A percentile compares a stretch with the other conserved stretches of the same genome.
These are phyloP conservation scores for Raddia distichophylla DNA, from an alignment of 176 grass and related monocot genomes.

Conservation along the genomic window DNA sequence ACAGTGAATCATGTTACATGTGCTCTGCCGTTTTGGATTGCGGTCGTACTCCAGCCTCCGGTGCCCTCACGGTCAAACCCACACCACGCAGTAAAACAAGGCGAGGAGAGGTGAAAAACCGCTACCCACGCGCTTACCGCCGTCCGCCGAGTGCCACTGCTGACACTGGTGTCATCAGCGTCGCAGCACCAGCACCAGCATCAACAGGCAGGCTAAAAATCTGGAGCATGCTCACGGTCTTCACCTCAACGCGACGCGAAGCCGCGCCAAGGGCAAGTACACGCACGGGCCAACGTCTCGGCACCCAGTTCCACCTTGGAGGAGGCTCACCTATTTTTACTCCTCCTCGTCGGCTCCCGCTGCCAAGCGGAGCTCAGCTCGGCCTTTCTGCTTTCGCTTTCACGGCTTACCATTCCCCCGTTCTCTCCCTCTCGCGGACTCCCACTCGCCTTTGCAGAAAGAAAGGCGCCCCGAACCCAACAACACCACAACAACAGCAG, in stretches of 20 bases:
- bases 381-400: constrained; percentile 64
- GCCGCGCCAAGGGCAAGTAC: too few species aligned
- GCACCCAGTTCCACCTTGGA: constrained; percentile 37
- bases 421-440: background rate
- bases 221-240: background rate
- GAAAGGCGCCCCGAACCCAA: constrained; percentile 50
- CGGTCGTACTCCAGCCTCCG: too few species aligned
- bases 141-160: too few species aligned
- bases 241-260: background rate
- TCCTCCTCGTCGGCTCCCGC: background rate
- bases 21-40: too few species aligned
- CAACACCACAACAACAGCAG: background rate
- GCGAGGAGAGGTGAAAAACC: background rate
- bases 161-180: background rate
- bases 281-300: background rate
- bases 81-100: background rate
- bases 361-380: background rate
- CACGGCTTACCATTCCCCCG: constrained; percentile 44
- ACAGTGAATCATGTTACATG: too few species aligned
- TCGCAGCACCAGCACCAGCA: background rate
- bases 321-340: constrained; percentile 50
- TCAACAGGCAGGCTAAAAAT: constrained; percentile 9
- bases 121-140: too few species aligned
- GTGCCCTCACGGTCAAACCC: background rate
- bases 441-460: constrained; percentile 57